Base-by-base conservation (phyloP, 352 stramenopile species). In the Phytophthora chlamydospora region DNA sequence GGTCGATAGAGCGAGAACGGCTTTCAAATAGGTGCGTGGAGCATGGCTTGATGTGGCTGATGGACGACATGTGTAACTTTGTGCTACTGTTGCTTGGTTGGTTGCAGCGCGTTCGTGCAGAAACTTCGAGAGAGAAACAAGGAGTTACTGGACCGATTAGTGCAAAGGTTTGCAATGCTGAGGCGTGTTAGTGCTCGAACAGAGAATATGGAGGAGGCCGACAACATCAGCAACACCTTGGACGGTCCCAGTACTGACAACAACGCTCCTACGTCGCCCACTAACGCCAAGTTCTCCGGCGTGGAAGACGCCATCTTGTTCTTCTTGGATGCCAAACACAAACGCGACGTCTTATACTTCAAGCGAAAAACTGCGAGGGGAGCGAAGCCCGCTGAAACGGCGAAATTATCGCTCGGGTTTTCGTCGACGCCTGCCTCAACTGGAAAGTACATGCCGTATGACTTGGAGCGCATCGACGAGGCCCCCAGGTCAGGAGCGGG, bases 291-390 rank as follows among this genome's bases (percentile, higher is more conserved):
- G 10, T 40, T 63, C 16, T 75, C 58, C 38, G 72, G 60, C 1
- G 76, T 91, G 24, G 83, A 92, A 60, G 81, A 90, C 27, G 80
- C 83, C 0, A 78, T 92, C 10, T 34, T 92, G 32, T 88, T 87
- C 44, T 92, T 92, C 39, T 42, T 92, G 52, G 60, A 76, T 16
- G 75, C 83, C 38, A 92, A 89, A 51, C 80, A 90, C 65, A 77
- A 67, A n/a, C 73, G 71, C 44, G 80, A 92, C 42, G 58, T 92
- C 8, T 55, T 90, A n/a, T 90, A 90, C 46, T 90, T 90, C 43
- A 75, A 76, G 51, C 68, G 54, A 33, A 78, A 74, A 14, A 34
- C 48, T 3, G 35, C 50, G 8, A 49, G 44, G 36, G 34, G 14
- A 43, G 50, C 14, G 43, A 50, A 48, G 19, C 17, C 65, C 19